Percentiles rank a stretch among this genome's conserved stretches.
Evolutionary conservation across 495 filamentous ascomycete species (phyloP).

Genomic region (Sabuloglossum arenarium): DNA sequence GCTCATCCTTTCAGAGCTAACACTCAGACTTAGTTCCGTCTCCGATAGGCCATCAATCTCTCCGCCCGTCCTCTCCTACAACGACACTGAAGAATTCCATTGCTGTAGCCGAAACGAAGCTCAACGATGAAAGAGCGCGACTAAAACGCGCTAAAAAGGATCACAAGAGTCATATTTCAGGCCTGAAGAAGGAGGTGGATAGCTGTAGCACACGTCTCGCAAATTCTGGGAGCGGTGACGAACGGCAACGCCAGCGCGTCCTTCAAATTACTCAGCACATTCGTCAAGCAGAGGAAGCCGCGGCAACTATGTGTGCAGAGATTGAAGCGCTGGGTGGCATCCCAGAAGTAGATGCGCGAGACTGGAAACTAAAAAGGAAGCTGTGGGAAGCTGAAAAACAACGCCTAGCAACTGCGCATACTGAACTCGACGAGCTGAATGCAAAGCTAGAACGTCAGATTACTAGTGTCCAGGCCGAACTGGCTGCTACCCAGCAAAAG

Average conservation of each 20-base stretch:
- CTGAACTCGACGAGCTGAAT: slow-evolving; percentile 39
- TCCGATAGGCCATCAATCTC: slow-evolving; percentile 47
- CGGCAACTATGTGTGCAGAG: slow-evolving; percentile 35
- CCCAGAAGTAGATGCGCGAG: slow-evolving; percentile 41
- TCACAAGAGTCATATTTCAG: slow-evolving; percentile 47
- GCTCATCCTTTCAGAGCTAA: not conserved
- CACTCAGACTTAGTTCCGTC: slow-evolving; percentile 14
- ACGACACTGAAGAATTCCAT: slow-evolving; percentile 83
- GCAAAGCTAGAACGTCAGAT: slow-evolving; percentile 40
- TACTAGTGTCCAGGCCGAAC: slow-evolving; percentile 42
- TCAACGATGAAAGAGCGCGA: slow-evolving; percentile 54
- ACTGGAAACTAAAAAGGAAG: slow-evolving; percentile 37
- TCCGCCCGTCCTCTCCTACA: slow-evolving; percentile 46
- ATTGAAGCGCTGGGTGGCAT: slow-evolving; percentile 44
- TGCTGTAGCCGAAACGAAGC: slow-evolving; percentile 51
- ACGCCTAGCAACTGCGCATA: slow-evolving; percentile 34
- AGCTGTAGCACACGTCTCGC: slow-evolving; percentile 42
- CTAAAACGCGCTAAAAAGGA: slow-evolving; percentile 61
- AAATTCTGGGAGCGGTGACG: slow-evolving; percentile 61
- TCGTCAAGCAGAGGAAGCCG: slow-evolving; percentile 63
- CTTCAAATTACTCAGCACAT: slow-evolving; percentile 59
- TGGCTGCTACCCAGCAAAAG: slow-evolving; percentile 45
- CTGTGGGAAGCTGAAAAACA: slow-evolving; percentile 43
- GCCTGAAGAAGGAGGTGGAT: slow-evolving; percentile 62
- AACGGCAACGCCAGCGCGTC: slow-evolving; percentile 58